These are phyloP conservation scores for Blastocystis sp. DNA, from an alignment of 352 stramenopile species.

Conservation along the genomic window DNA sequence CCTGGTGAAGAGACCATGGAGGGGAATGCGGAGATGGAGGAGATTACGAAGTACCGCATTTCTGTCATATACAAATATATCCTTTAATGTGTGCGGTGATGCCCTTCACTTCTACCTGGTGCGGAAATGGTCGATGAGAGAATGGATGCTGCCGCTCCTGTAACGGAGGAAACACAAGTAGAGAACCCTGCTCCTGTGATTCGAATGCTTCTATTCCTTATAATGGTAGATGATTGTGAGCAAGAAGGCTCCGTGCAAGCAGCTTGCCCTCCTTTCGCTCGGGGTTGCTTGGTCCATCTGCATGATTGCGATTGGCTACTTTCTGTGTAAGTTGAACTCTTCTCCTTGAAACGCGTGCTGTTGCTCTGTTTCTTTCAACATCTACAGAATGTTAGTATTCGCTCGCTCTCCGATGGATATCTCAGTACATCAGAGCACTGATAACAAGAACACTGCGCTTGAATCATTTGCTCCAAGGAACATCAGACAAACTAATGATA, in stretches of 20 bases:
- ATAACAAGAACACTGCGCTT: not conserved
- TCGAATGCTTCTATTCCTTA: not conserved
- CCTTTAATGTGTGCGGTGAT: not conserved
- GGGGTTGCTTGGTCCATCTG: constrained; percentile 16
- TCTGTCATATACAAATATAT: constrained; percentile 52
- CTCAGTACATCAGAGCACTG: not conserved
- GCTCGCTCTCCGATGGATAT: not conserved
- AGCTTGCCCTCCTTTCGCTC: not conserved
- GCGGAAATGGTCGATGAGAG: too few species aligned
- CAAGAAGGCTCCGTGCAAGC: not conserved
- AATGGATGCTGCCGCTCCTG: too few species aligned
- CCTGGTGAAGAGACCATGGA: constrained; percentile 6
- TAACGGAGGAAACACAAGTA: too few species aligned
- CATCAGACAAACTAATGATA: constrained; percentile 69
- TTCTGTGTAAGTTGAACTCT: not conserved
- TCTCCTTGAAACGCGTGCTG: not conserved
- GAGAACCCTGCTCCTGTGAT: too few species aligned
- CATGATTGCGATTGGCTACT: not conserved
- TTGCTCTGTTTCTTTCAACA: not conserved
- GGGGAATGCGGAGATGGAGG: not conserved
- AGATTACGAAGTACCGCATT: constrained; percentile 30
- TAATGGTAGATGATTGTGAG: not conserved
- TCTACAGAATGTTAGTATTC: not conserved
- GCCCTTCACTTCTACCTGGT: not conserved
- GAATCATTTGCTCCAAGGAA: constrained; percentile 22